Evolutionary conservation across 805 yeast genomes (phyloP).

Genomic region (Komagataella populi): DNA sequence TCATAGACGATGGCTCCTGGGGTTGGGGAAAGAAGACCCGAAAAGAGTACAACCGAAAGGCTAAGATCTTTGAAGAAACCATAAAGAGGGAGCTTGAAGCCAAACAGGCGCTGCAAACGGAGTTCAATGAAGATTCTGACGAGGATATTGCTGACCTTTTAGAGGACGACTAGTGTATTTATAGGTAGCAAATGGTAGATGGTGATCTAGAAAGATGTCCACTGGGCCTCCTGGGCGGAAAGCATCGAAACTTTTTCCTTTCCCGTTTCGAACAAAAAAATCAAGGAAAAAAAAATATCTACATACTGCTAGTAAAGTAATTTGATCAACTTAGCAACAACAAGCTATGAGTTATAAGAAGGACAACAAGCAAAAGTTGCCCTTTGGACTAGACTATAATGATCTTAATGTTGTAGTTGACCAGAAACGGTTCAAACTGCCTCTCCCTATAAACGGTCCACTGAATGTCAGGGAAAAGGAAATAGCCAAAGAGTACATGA

Average conservation of each 20-base stretch:
- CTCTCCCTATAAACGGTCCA: conserved; percentile 55
- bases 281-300: neutral
- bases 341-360: neutral
- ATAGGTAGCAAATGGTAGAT: neutral
- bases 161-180: conserved; percentile 27
- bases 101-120: conserved; percentile 7
- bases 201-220: neutral
- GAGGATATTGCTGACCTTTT: conserved; percentile 58
- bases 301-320: neutral
- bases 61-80: conserved; percentile 38
- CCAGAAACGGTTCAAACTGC: conserved; percentile 23
- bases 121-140: conserved; percentile 38
- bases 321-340: neutral
- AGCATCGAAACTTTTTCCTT: neutral
- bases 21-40: conserved; percentile 80
- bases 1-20: conserved; percentile 28
- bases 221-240: neutral
- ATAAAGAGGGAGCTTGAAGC: conserved; percentile 21
- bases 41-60: conserved; percentile 39
- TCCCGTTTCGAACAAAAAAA: neutral
- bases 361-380: conserved; percentile 24
- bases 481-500: conserved; percentile 40
- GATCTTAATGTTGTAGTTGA: conserved; percentile 33
- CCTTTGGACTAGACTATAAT: conserved; percentile 61
- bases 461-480: conserved; percentile 34